Percentiles rank a stretch among this genome's conserved stretches.
Conservation (phyloP, 257 asterid genomes). For the Solanum gandarillasii region DNA sequence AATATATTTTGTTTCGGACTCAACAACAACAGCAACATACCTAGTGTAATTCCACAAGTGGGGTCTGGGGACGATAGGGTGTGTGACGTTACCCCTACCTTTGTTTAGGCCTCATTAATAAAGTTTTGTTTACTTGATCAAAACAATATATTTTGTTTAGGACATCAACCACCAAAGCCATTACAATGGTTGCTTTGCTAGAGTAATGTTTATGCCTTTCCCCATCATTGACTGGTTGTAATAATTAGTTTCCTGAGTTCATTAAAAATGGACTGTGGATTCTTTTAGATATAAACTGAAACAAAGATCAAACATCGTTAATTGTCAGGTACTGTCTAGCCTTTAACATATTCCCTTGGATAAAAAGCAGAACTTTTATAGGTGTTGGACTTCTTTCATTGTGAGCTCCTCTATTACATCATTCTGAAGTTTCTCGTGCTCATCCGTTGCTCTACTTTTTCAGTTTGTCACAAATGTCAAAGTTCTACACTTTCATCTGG, state of each 20-base stretch:
- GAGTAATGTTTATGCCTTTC: not conserved
- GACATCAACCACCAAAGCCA: not conserved
- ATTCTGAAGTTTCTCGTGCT: not conserved
- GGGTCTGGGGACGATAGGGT: not conserved
- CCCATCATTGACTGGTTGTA: not conserved
- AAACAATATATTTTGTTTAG: not conserved
- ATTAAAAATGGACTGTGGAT: not conserved
- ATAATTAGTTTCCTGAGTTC: not conserved
- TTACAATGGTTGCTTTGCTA: not conserved
- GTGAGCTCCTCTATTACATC: not conserved
- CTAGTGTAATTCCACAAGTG: not conserved
- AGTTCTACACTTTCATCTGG: constrained; percentile 68
- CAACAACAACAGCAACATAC: not conserved
- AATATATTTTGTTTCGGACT: not conserved
- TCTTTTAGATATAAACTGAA: not conserved
- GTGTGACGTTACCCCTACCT: not conserved
- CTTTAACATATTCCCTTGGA: not conserved
- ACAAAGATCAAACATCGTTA: not conserved
- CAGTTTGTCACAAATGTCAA: constrained; percentile 85
- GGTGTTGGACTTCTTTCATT: not conserved
- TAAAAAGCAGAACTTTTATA: not conserved
- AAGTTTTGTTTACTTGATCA: not conserved
- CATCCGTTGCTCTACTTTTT: not conserved
- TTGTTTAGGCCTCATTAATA: not conserved
- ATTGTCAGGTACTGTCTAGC: not conserved